phyloP scores from a whole-genome alignment of 2,329 filamentous ascomycete species.

The Juglanconis sp. region DNA sequence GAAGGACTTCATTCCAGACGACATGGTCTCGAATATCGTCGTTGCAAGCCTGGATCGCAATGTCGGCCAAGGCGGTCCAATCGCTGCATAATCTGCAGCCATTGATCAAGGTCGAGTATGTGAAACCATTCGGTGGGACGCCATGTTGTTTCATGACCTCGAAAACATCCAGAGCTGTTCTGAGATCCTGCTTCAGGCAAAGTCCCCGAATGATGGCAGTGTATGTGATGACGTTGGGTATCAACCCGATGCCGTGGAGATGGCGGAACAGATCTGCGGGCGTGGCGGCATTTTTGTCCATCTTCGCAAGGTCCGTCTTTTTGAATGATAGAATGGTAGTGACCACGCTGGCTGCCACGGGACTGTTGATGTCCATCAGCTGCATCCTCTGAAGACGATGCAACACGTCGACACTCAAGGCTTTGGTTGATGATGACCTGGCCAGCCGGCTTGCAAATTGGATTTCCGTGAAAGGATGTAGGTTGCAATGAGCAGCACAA shows the following conservation, averaged over 20 bases:
- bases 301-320: constrained; percentile 25
- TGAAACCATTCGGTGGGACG: constrained; percentile 61
- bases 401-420: constrained; percentile 41
- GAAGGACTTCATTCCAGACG: constrained; percentile 50
- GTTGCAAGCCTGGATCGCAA: constrained; percentile 51
- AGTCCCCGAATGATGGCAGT: constrained; percentile 71
- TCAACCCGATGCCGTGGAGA: constrained; percentile 58
- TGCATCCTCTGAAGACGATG: constrained; percentile 30
- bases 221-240: constrained; percentile 60
- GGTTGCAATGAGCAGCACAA: constrained; percentile 22
- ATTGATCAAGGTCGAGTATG: constrained; percentile 68
- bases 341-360: constrained; percentile 51
- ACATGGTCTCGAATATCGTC: constrained; percentile 44
- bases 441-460: constrained; percentile 48
- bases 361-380: constrained; percentile 43
- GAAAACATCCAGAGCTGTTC: constrained; percentile 63
- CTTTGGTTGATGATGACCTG: constrained; percentile 34
- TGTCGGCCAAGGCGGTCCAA: constrained; percentile 48
- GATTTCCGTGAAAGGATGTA: constrained; percentile 43
- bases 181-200: constrained; percentile 59
- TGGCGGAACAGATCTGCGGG: constrained; percentile 52
- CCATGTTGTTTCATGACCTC: constrained; percentile 58
- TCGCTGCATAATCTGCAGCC: constrained; percentile 62
- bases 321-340: constrained; percentile 52
- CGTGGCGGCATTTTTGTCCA: constrained; percentile 35